Percentiles rank a stretch among this genome's conserved stretches.
These are phyloP conservation scores for Solanum lycopersicoides DNA, from an alignment of 257 asterid species.

Conservation along the genomic window DNA sequence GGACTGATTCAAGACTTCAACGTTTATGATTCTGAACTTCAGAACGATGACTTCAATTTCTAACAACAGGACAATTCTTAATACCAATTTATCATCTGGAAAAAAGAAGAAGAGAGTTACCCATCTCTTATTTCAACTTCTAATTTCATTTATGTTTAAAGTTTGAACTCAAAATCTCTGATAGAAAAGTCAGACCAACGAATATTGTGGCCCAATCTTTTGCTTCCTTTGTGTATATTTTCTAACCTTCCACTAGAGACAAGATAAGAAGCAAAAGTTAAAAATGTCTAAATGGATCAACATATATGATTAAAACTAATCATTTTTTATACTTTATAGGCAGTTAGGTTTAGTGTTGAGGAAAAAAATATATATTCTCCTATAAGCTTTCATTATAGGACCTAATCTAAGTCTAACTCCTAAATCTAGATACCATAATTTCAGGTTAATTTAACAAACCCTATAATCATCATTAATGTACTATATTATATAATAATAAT, in stretches of 20 bases:
- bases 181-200: not conserved
- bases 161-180: not conserved
- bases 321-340: not conserved
- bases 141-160: not conserved
- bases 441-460: not conserved
- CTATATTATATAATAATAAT: not conserved
- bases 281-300: not conserved
- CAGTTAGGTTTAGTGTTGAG: not conserved
- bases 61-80: not conserved
- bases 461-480: not conserved
- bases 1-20: not conserved
- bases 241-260: not conserved
- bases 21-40: not conserved
- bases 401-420: not conserved
- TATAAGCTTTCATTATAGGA: not conserved
- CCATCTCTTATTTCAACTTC: not conserved
- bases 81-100: not conserved
- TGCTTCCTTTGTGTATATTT: not conserved
- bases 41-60: not conserved
- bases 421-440: not conserved
- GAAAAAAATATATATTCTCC: not conserved
- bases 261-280: not conserved
- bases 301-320: not conserved
- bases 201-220: not conserved
- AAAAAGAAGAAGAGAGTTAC: not conserved